These are phyloP conservation scores for Xerocomellus amylosporus DNA, from an alignment of 768 basidiomycete genomes.

Conservation along the genomic window DNA sequence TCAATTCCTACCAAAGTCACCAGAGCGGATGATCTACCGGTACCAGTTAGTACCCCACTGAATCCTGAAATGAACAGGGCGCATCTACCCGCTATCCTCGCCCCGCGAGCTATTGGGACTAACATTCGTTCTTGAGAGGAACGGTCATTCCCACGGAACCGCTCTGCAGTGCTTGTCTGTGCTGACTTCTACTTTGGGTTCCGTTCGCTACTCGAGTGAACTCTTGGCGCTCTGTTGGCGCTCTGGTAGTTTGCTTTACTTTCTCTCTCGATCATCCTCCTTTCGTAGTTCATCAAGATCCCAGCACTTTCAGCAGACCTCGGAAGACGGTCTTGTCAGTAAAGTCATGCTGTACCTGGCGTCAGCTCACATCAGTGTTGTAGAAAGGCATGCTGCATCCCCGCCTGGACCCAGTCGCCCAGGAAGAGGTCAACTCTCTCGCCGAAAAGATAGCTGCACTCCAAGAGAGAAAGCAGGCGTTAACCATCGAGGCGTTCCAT, in stretches of 20 bases:
- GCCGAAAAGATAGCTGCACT: slow-evolving; percentile 18
- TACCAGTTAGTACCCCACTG: background rate
- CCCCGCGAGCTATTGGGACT: background rate
- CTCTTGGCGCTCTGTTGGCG: background rate
- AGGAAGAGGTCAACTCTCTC: slow-evolving; percentile 27
- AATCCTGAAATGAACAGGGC: background rate
- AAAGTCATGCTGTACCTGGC: slow-evolving; percentile 10
- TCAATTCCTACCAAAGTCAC: background rate
- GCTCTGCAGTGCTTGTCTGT: background rate
- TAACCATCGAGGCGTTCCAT: slow-evolving; percentile 24
- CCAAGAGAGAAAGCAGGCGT: slow-evolving; percentile 20
- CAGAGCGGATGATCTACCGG: no score
- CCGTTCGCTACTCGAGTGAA: slow-evolving; percentile 1
- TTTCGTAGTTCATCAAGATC: background rate
- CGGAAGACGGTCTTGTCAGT: slow-evolving; percentile 27
- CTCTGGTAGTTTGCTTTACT: background rate
- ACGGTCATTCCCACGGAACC: slow-evolving; percentile 10
- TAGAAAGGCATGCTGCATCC: slow-evolving; percentile 22
- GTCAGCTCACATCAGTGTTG: slow-evolving; percentile 19
- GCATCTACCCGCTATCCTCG: background rate
- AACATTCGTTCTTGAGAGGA: background rate
- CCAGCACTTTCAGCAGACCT: slow-evolving; percentile 7
- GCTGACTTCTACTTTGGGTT: slow-evolving; percentile 7
- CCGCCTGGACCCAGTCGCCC: slow-evolving; percentile 22
- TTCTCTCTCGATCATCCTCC: background rate